Conservation (phyloP, 2,329 filamentous ascomycete species). For the Neopestalotiopsis sp. region DNA sequence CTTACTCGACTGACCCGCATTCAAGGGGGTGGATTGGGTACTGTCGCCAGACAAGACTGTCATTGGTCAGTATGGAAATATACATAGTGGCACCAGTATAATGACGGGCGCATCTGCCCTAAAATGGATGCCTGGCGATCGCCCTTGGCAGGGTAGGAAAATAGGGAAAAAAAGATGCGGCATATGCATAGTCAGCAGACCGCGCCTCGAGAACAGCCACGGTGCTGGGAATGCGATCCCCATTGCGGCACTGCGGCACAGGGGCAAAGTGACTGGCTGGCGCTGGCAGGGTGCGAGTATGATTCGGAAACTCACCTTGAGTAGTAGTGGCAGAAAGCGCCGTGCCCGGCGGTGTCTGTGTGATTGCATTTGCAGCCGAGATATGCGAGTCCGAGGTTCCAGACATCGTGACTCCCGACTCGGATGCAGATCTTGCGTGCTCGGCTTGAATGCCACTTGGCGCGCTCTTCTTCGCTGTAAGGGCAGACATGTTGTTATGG, state of each 20-base stretch:
- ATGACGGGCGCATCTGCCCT: background rate
- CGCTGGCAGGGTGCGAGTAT: background rate
- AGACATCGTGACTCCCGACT: slow-evolving; percentile 1
- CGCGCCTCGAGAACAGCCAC: slow-evolving; percentile 1
- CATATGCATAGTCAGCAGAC: background rate
- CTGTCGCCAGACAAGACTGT: slow-evolving; percentile 25
- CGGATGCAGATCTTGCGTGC: background rate
- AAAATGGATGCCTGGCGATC: slow-evolving; percentile 1
- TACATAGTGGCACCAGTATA: slow-evolving; percentile 5
- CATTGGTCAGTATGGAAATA: background rate
- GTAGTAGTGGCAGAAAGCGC: background rate
- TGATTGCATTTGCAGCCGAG: background rate
- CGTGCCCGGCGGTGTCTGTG: slow-evolving; percentile 1
- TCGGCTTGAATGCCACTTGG: background rate
- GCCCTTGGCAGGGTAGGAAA: background rate
- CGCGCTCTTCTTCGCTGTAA: background rate
- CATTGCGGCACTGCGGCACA: slow-evolving; percentile 4
- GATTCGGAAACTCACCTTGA: background rate
- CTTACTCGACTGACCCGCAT: slow-evolving; percentile 22
- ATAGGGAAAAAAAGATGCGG: background rate
- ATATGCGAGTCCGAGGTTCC: background rate
- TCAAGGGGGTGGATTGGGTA: slow-evolving; percentile 24
- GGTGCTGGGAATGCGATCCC: background rate
- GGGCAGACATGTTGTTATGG: background rate
- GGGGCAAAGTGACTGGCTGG: background rate